Percentiles rank a stretch among this genome's conserved stretches.
Evolutionary conservation across 768 basidiomycete species (phyloP).

Genomic region (Tephrocybe rancida): DNA sequence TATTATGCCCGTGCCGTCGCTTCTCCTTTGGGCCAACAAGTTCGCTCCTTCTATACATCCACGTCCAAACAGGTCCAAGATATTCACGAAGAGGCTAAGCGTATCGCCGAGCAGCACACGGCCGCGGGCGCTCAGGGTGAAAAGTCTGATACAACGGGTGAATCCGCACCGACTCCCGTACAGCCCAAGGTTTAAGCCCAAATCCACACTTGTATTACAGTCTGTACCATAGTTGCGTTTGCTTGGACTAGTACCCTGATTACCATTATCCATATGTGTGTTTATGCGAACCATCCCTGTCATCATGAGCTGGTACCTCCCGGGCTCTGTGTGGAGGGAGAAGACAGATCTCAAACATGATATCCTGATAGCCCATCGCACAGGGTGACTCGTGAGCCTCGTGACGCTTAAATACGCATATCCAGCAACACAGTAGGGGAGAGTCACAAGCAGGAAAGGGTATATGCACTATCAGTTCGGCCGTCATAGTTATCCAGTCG

Average conservation of each 20-base stretch:
- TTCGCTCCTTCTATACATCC: conserved; percentile 80
- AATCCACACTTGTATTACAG: background rate
- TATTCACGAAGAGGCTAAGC: conserved; percentile 90
- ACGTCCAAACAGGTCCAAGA: conserved; percentile 89
- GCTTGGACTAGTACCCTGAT: too few relatives aligned
- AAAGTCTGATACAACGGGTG: background rate
- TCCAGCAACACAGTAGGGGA: too few relatives aligned
- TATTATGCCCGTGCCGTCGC: conserved; percentile 78
- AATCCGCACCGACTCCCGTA: conserved; percentile 6
- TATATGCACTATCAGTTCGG: too few relatives aligned
- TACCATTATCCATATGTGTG: too few relatives aligned
- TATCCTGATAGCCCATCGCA: too few relatives aligned
- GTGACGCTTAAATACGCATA: too few relatives aligned
- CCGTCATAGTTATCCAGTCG: background rate
- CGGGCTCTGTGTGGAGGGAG: too few relatives aligned
- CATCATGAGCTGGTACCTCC: too few relatives aligned
- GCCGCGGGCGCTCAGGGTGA: conserved; percentile 6
- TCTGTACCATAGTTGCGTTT: background rate
- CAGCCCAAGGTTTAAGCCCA: background rate
- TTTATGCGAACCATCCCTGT: too few relatives aligned
- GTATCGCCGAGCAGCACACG: conserved; percentile 73
- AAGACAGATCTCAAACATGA: too few relatives aligned
- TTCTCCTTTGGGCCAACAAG: conserved; percentile 79
- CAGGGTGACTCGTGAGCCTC: too few relatives aligned
- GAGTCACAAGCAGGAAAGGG: too few relatives aligned